Conservation (phyloP, 179 eudicot species). For the Beta lomatogona region DNA sequence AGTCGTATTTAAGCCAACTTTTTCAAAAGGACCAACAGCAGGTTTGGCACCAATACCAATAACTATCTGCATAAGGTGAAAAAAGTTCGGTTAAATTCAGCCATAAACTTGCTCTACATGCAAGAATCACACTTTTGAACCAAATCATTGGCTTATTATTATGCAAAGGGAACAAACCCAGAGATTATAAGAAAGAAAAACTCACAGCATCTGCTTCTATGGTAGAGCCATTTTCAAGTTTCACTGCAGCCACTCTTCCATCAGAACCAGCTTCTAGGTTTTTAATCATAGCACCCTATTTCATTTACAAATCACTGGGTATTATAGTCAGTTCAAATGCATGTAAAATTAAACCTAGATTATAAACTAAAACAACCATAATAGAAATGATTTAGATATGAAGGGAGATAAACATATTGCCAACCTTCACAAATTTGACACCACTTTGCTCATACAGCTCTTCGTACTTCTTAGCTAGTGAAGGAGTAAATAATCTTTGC, state of each 20-base stretch:
- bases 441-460: conserved; percentile 74
- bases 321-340: conserved; percentile 1
- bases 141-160: neutral
- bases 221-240: conserved; percentile 81
- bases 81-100: conserved; percentile 9
- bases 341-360: neutral
- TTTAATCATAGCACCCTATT: conserved; percentile 74
- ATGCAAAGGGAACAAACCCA: neutral
- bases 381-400: neutral
- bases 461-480: conserved; percentile 85
- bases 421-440: conserved; percentile 86
- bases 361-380: neutral
- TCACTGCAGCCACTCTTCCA: conserved; percentile 78
- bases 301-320: conserved; percentile 1
- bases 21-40: conserved; percentile 75
- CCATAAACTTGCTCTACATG: neutral
- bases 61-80: conserved; percentile 53
- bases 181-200: neutral
- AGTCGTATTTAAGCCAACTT: conserved; percentile 59
- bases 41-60: conserved; percentile 98
- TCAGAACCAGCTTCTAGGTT: conserved; percentile 85
- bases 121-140: neutral
- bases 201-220: conserved; percentile 90
- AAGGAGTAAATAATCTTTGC: conserved; percentile 84
- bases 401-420: neutral